phyloP scores from a whole-genome alignment of 2,329 filamentous ascomycete species.

The Aspergillus tamarii region DNA sequence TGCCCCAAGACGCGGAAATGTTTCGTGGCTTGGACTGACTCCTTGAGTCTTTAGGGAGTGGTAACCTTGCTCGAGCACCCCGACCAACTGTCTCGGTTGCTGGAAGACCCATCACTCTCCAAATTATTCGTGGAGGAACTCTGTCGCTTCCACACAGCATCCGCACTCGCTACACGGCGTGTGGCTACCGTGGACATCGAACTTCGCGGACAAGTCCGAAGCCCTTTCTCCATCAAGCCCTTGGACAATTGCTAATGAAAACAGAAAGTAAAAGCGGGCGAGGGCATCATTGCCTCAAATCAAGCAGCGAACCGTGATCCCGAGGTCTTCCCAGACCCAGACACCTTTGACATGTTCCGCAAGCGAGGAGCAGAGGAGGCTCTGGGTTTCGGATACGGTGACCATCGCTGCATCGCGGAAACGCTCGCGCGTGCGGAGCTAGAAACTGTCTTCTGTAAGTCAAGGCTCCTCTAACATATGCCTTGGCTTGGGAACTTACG shows the following conservation, averaged over 20 bases:
- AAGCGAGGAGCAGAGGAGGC: neutral
- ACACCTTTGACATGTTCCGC: constrained; percentile 9
- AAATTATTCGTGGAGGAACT: neutral
- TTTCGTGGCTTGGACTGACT: neutral
- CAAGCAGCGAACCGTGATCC: constrained; percentile 11
- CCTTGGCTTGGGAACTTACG: neutral
- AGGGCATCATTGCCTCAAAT: constrained; percentile 9
- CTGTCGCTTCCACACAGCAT: neutral
- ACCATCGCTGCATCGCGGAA: neutral
- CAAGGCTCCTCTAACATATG: neutral
- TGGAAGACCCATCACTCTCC: neutral
- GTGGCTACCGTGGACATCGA: neutral
- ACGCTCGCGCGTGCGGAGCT: neutral
- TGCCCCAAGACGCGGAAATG: neutral
- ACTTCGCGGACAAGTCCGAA: neutral
- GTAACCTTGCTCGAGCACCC: neutral
- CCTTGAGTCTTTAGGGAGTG: neutral
- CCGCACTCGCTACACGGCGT: neutral
- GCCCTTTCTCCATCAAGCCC: neutral
- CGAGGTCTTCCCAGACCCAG: constrained; percentile 6
- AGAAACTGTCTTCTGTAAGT: neutral
- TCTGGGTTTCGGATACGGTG: neutral
- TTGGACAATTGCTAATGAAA: neutral
- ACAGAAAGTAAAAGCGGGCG: neutral
- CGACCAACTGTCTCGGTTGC: neutral